Evolutionary conservation across 805 yeast species (phyloP).

Genomic region (Ogataea chonburiensis): DNA sequence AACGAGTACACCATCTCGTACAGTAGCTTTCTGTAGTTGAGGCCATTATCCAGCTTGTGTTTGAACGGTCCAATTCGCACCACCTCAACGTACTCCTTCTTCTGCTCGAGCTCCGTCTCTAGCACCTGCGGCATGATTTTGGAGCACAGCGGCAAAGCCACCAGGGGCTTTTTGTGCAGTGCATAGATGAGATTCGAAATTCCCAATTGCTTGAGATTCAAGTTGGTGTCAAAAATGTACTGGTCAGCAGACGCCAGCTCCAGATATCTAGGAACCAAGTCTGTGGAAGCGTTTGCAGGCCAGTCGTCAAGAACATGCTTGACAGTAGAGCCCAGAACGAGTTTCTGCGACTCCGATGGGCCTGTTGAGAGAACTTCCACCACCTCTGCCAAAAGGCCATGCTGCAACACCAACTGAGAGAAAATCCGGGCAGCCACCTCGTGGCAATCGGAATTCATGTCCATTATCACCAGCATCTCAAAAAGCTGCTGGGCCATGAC

Average conservation of each 20-base stretch:
- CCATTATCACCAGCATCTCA: slow-evolving; percentile 6
- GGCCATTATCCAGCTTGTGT: slow-evolving; percentile 75
- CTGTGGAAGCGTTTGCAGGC: slow-evolving; percentile 9
- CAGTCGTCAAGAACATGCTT: slow-evolving; percentile 27
- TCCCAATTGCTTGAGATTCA: slow-evolving; percentile 60
- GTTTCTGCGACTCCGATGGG: slow-evolving; percentile 17
- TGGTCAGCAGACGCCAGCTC: slow-evolving; percentile 26
- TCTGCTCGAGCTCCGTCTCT: slow-evolving; percentile 51
- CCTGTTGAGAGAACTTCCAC: slow-evolving; percentile 17
- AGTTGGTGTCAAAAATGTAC: slow-evolving; percentile 37
- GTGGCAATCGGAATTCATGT: neutral
- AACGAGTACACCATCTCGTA: slow-evolving; percentile 68
- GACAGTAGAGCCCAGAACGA: slow-evolving; percentile 30
- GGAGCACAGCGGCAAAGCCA: slow-evolving; percentile 46
- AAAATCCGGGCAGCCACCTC: slow-evolving; percentile 22
- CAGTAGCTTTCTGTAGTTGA: slow-evolving; percentile 67
- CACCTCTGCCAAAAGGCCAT: slow-evolving; percentile 23
- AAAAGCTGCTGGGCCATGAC: slow-evolving; percentile 14
- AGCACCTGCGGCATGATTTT: slow-evolving; percentile 50
- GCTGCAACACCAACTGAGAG: slow-evolving; percentile 26
- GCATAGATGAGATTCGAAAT: slow-evolving; percentile 59
- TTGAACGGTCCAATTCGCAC: slow-evolving; percentile 88
- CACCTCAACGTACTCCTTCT: slow-evolving; percentile 55
- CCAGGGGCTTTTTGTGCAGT: slow-evolving; percentile 51
- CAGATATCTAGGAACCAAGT: slow-evolving; percentile 21